Base-by-base conservation (phyloP, 352 stramenopile species). In the Paralagenidium karlingii region DNA sequence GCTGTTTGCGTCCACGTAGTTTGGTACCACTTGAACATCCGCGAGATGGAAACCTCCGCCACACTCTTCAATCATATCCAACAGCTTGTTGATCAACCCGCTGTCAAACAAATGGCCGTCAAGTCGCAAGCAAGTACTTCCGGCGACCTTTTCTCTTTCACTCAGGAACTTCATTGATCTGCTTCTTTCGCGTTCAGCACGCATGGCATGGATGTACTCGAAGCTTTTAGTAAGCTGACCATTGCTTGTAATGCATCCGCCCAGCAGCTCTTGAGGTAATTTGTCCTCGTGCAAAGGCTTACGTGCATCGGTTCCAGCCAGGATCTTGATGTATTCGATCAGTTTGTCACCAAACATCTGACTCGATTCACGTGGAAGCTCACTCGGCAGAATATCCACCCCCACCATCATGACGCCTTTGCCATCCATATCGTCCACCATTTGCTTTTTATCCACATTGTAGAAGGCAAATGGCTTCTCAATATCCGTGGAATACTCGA, bases 81-180 rank as follows among this genome's bases (percentile, higher is more conserved):
- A 61, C 7, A 97, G 60, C 47, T 96, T 78, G 58, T 98, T 98
- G 55, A 98, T 97, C 18, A 98, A 57, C 20, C 87, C 86, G 8
- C 80, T 96, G 71, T 98, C 94, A 55, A 98, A 98, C 26, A 98
- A 63, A 55, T 98, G 92, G 2, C 92, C 94, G 42, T 95, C 59
- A 5, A 96, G 50, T 2, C 80, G 58, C 24, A 95, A 16, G 31
- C 80, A 89, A 1, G 76, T 90, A 53, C 62, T 86, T 8, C 76
- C 76, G 3, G 69, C 77, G 15, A 92, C 56, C 27, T 82, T 58
- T 34, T 75, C 68, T 48, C 82, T 79, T 8, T 75, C 71, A 45
- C 58, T 58, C 34, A 76, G 57, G 44, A 84, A 87, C 37, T 67
- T 47, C 31, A 68, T 58, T 40, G 77, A 66, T 38, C 66, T 70